Percentiles rank a stretch among this genome's conserved stretches.
These are phyloP conservation scores for Sclerospora graminicola DNA, from an alignment of 352 stramenopile species.

Conservation along the genomic window DNA sequence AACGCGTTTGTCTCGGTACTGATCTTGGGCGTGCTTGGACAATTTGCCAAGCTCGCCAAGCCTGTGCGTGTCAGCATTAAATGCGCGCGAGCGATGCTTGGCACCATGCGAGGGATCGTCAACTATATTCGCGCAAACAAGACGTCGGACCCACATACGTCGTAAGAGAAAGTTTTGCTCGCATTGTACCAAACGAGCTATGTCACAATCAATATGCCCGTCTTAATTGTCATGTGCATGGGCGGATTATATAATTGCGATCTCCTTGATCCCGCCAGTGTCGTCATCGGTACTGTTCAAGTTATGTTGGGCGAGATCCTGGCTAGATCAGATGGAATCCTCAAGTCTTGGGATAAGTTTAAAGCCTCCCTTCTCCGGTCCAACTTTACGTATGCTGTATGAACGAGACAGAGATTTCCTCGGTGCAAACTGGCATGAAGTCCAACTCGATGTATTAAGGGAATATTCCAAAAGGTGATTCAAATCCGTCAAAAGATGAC, in stretches of 20 bases:
- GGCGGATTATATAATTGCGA: constrained; percentile 12
- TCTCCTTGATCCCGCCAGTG: constrained; percentile 17
- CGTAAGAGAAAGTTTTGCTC: no score
- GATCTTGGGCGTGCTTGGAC: not conserved
- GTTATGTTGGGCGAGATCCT: constrained; percentile 15
- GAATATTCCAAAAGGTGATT: no score
- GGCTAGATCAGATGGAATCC: constrained; percentile 11
- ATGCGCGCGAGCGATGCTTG: no score
- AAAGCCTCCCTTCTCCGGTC: constrained; percentile 13
- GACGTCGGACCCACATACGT: constrained; percentile 10
- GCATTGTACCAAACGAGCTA: no score
- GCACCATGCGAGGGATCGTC: constrained; percentile 20
- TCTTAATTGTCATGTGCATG: no score
- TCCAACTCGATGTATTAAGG: no score
- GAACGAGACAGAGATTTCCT: constrained; percentile 27
- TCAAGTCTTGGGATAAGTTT: constrained; percentile 14
- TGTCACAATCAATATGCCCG: constrained; percentile 22
- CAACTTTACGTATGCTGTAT: constrained; percentile 24
- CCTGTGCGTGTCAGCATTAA: constrained; percentile 5
- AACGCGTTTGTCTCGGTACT: no score
- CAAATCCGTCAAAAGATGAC: no score
- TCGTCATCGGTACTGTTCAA: constrained; percentile 15
- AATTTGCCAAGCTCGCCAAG: constrained; percentile 1
- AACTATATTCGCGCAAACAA: constrained; percentile 19
- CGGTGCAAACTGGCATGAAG: constrained; percentile 20